Conservation (phyloP, 2,329 filamentous ascomycete species). For the Drechslerella dactyloides region DNA sequence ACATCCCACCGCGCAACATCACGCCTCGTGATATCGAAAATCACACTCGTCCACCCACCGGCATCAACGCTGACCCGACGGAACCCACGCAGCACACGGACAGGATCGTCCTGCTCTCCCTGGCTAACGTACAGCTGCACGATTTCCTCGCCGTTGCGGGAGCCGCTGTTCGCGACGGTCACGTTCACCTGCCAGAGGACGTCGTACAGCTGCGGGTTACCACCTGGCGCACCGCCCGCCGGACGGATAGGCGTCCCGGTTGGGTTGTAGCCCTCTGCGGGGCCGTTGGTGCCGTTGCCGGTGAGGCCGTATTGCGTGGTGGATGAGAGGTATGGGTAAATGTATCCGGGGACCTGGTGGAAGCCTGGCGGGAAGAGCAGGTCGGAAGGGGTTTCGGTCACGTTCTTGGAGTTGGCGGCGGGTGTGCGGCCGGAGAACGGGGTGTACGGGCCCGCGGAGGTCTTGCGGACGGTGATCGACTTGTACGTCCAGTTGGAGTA, state of each 20-base stretch:
- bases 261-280: slow-evolving; percentile 65
- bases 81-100: slow-evolving; percentile 75
- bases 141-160: slow-evolving; percentile 71
- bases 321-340: slow-evolving; percentile 76
- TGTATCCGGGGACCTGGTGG: slow-evolving; percentile 62
- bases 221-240: slow-evolving; percentile 69
- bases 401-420: slow-evolving; percentile 63
- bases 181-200: slow-evolving; percentile 71
- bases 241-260: slow-evolving; percentile 67
- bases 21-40: slow-evolving; percentile 68
- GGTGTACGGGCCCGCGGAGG: slow-evolving; percentile 63
- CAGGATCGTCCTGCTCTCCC: slow-evolving; percentile 75
- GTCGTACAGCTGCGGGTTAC: slow-evolving; percentile 70
- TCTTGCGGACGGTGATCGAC: slow-evolving; percentile 67
- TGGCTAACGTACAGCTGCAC: slow-evolving; percentile 80
- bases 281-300: slow-evolving; percentile 68
- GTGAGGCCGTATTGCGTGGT: slow-evolving; percentile 67
- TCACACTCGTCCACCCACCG: slow-evolving; percentile 64
- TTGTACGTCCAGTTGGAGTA: slow-evolving; percentile 81
- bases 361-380: slow-evolving; percentile 68
- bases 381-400: slow-evolving; percentile 70
- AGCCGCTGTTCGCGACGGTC: slow-evolving; percentile 74
- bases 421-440: slow-evolving; percentile 62
- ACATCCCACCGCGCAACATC: slow-evolving; percentile 78
- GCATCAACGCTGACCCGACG: slow-evolving; percentile 75